phyloP scores from a whole-genome alignment of 148 eudicot genomes.

The Rhododendron ferrugineum region DNA sequence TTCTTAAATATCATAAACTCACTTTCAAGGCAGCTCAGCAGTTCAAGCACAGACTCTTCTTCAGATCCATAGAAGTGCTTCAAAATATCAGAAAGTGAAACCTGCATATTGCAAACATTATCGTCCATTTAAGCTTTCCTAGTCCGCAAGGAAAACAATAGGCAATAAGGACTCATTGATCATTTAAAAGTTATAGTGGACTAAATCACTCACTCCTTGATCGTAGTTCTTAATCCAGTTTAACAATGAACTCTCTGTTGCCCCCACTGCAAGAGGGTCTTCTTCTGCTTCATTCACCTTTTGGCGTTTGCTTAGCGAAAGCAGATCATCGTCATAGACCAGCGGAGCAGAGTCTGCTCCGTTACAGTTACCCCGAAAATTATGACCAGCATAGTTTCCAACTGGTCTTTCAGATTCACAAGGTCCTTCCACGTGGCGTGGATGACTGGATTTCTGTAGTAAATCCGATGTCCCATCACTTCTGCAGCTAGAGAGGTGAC shows the following conservation, averaged over 20 bases:
- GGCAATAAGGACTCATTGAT: neutral
- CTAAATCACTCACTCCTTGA: slow-evolving; percentile 48
- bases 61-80: slow-evolving; percentile 46
- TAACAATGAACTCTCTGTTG: slow-evolving; percentile 41
- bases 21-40: slow-evolving; percentile 49
- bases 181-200: neutral
- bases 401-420: slow-evolving; percentile 10
- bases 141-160: neutral
- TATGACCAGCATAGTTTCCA: slow-evolving; percentile 7
- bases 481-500: slow-evolving; percentile 12
- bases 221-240: slow-evolving; percentile 40
- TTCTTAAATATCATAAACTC: slow-evolving; percentile 57
- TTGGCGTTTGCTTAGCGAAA: slow-evolving; percentile 38
- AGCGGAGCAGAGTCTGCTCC: neutral
- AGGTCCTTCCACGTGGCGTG: slow-evolving; percentile 14
- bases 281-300: slow-evolving; percentile 36
- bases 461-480: slow-evolving; percentile 23
- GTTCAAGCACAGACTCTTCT: slow-evolving; percentile 33
- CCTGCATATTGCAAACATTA: slow-evolving; percentile 31
- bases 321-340: slow-evolving; percentile 8
- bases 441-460: slow-evolving; percentile 8
- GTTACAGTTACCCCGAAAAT: slow-evolving; percentile 5
- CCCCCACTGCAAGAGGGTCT: slow-evolving; percentile 22
- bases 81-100: slow-evolving; percentile 42
- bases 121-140: neutral